These are phyloP conservation scores for Nothophytophthora sp. DNA, from an alignment of 352 stramenopile species.

Conservation along the genomic window DNA sequence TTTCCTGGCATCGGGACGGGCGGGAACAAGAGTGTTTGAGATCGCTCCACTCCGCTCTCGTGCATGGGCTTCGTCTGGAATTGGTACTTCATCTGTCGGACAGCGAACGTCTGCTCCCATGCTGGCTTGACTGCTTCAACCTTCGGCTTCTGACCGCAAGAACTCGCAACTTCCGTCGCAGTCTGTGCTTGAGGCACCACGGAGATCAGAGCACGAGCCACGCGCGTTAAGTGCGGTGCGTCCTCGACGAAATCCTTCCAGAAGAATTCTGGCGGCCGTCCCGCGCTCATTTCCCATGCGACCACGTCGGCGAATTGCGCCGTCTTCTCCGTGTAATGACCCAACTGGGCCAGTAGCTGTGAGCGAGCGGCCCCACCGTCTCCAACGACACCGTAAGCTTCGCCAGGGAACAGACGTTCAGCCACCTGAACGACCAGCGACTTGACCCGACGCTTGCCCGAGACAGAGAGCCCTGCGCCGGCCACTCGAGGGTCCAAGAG, in stretches of 20 bases:
- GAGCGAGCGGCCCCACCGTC: constrained; percentile 7
- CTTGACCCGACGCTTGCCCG: constrained; percentile 44
- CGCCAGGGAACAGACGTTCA: constrained; percentile 20
- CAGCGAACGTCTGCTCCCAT: constrained; percentile 22
- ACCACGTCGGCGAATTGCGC: constrained; percentile 41
- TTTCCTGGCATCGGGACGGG: constrained; percentile 2
- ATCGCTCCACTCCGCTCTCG: not conserved
- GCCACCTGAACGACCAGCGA: constrained; percentile 44
- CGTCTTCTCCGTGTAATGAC: constrained; percentile 36
- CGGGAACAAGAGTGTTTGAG: constrained; percentile 21
- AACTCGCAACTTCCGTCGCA: constrained; percentile 1
- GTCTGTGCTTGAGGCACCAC: constrained; percentile 21
- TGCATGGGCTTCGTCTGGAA: constrained; percentile 1
- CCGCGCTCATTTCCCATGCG: constrained; percentile 51
- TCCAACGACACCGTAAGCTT: constrained; percentile 8
- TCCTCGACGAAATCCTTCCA: constrained; percentile 56
- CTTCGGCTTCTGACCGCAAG: constrained; percentile 1
- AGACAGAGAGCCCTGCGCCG: constrained; percentile 38
- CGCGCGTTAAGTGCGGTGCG: constrained; percentile 34
- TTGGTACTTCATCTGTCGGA: constrained; percentile 35
- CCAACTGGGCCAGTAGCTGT: constrained; percentile 38
- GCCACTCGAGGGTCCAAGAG: constrained; percentile 49
- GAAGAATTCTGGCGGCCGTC: constrained; percentile 36
- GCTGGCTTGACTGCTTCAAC: constrained; percentile 2
- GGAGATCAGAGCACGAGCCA: constrained; percentile 35